Conservation (phyloP, 2,329 filamentous ascomycete genomes). For the Endocalyx cinctus region DNA sequence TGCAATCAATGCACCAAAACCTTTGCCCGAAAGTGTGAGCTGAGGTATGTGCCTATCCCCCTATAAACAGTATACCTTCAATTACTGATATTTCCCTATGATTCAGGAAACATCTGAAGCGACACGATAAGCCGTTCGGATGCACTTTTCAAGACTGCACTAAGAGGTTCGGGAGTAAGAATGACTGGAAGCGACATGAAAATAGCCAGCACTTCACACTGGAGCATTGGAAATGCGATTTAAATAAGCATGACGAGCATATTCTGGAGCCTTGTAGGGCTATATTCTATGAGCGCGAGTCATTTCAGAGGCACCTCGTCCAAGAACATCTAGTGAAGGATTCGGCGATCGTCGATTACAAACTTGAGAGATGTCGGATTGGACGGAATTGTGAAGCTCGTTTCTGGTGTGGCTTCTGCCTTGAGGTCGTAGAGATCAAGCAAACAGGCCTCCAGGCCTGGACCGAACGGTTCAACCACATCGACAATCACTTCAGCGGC, state of each 20-base stretch:
- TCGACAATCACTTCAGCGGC: constrained; percentile 66
- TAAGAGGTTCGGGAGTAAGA: constrained; percentile 84
- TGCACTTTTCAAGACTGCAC: constrained; percentile 69
- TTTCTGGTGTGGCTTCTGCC: constrained; percentile 90
- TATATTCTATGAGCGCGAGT: constrained; percentile 53
- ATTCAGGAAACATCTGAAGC: constrained; percentile 74
- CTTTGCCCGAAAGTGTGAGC: constrained; percentile 49
- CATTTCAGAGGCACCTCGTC: constrained; percentile 58
- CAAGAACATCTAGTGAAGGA: constrained; percentile 40
- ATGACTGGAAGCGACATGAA: constrained; percentile 92
- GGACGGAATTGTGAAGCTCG: constrained; percentile 58
- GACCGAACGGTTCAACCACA: constrained; percentile 62
- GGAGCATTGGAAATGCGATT: constrained; percentile 68
- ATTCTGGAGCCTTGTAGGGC: constrained; percentile 46
- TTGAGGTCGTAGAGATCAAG: constrained; percentile 46
- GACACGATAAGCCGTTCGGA: constrained; percentile 75
- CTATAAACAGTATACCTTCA: not conserved
- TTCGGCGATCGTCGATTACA: constrained; percentile 31
- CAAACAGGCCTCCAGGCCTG: constrained; percentile 49
- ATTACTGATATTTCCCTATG: constrained; percentile 14
- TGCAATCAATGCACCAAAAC: constrained; percentile 42
- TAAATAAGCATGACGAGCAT: constrained; percentile 20
- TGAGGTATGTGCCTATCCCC: constrained; percentile 43
- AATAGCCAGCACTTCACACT: constrained; percentile 69
- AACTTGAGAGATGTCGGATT: constrained; percentile 52